These are phyloP conservation scores for Conoideocrella luteorostrata DNA, from an alignment of 2,329 filamentous ascomycete genomes.

Conservation along the genomic window DNA sequence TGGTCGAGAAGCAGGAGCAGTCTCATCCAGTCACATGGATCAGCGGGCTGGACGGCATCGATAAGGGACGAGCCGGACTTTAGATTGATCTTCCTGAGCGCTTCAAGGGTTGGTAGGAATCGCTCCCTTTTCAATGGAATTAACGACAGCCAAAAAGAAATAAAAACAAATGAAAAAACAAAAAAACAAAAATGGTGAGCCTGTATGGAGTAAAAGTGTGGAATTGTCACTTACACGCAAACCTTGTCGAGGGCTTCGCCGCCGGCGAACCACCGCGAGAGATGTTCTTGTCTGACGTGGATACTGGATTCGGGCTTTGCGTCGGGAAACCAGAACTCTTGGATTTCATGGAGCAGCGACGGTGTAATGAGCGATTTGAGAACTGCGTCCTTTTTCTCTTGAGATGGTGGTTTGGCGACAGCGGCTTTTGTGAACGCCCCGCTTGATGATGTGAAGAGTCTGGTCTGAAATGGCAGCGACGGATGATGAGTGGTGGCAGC, in stretches of 20 bases:
- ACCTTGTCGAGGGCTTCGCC: conserved; percentile 26
- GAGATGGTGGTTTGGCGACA: neutral
- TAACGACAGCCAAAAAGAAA: no score
- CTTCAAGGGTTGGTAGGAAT: conserved; percentile 27
- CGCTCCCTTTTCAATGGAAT: no score
- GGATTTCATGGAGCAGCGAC: conserved; percentile 22
- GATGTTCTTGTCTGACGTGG: conserved; percentile 18
- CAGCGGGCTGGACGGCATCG: conserved; percentile 17
- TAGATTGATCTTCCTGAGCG: conserved; percentile 20
- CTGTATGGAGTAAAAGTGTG: neutral
- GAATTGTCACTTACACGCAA: conserved; percentile 29
- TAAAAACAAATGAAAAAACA: neutral
- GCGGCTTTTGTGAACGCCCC: no score
- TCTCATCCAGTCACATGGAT: conserved; percentile 35
- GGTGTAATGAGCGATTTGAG: conserved; percentile 20
- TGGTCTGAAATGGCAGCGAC: no score
- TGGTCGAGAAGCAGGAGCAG: conserved; percentile 56
- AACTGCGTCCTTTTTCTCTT: neutral
- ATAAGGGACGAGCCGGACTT: conserved; percentile 25
- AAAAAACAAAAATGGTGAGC: no score
- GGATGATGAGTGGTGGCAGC: no score
- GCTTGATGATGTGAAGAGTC: no score
- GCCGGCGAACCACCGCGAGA: conserved; percentile 28
- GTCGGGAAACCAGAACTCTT: conserved; percentile 34
- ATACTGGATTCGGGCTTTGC: conserved; percentile 19